Conservation (phyloP, 2,329 filamentous ascomycete species). For the Venturia effusa region DNA sequence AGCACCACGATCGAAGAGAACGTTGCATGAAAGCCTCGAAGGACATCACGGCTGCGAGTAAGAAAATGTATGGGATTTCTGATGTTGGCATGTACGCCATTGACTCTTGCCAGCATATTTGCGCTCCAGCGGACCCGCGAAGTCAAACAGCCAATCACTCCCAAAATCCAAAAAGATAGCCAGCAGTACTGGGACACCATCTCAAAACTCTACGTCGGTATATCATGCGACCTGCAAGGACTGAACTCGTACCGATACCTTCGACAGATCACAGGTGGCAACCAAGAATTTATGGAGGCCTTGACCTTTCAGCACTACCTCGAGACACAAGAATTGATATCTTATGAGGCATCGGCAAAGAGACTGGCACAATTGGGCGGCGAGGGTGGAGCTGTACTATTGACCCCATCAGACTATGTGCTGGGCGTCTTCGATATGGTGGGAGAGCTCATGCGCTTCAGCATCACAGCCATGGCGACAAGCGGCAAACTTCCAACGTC, state of each 20-base stretch:
- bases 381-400: slow-evolving; percentile 40
- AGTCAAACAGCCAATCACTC: slow-evolving; percentile 50
- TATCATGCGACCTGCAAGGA: slow-evolving; percentile 63
- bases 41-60: slow-evolving; percentile 87
- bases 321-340: slow-evolving; percentile 62
- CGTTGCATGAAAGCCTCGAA: slow-evolving; percentile 81
- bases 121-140: slow-evolving; percentile 64
- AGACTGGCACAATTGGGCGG: slow-evolving; percentile 26
- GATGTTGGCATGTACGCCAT: background rate
- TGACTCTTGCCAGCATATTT: slow-evolving; percentile 52
- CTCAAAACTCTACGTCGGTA: slow-evolving; percentile 51
- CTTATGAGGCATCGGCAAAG: slow-evolving; percentile 46
- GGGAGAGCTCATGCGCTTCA: slow-evolving; percentile 94
- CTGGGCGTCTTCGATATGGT: slow-evolving; percentile 89
- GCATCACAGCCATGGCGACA: slow-evolving; percentile 74
- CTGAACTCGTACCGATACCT: slow-evolving; percentile 78
- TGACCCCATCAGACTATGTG: slow-evolving; percentile 77
- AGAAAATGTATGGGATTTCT: slow-evolving; percentile 67
- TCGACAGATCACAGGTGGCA: slow-evolving; percentile 62
- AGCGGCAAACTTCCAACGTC: slow-evolving; percentile 43
- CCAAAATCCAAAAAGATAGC: slow-evolving; percentile 59
- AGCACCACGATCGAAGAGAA: slow-evolving; percentile 88
- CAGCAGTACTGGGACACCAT: slow-evolving; percentile 62
- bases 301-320: slow-evolving; percentile 85
- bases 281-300: slow-evolving; percentile 93